phyloP scores from a whole-genome alignment of 371 early-diverging fungal species.

The Mortierella sp. region DNA sequence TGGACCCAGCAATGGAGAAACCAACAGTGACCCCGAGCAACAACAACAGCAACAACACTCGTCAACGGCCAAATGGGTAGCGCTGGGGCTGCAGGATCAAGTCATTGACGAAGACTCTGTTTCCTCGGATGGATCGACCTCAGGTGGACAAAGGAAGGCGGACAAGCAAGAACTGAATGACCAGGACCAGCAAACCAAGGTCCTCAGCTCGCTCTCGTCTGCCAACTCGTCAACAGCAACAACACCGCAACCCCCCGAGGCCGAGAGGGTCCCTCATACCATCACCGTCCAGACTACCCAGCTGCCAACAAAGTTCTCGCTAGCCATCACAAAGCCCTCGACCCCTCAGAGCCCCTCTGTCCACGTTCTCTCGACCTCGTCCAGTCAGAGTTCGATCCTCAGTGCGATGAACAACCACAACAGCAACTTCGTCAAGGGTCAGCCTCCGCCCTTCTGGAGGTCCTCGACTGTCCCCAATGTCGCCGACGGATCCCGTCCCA shows the following conservation, averaged over 20 bases:
- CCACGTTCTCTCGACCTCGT: conserved; percentile 33
- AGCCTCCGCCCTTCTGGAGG: conserved; percentile 23
- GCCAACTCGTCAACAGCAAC: conserved; percentile 14
- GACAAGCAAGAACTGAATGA: conserved; percentile 28
- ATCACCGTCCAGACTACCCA: conserved; percentile 50
- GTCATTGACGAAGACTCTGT: conserved; percentile 48
- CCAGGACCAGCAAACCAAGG: background rate
- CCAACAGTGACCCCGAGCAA: conserved; percentile 25
- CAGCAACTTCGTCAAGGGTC: conserved; percentile 5
- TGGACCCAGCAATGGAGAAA: conserved; percentile 11
- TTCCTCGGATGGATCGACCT: conserved; percentile 41
- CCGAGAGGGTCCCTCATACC: conserved; percentile 42
- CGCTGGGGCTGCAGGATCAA: conserved; percentile 36
- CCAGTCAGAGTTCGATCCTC: conserved; percentile 35
- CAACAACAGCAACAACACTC: conserved; percentile 13
- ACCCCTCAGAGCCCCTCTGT: conserved; percentile 31
- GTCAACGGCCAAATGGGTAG: conserved; percentile 15
- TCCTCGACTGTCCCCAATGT: conserved; percentile 33
- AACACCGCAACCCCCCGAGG: conserved; percentile 19
- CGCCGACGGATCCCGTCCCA: conserved; percentile 28
- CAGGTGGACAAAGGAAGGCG: conserved; percentile 14
- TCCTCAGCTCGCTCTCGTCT: conserved; percentile 6
- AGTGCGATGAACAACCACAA: conserved; percentile 20
- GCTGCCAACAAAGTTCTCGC: conserved; percentile 39
- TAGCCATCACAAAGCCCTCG: conserved; percentile 43